These are phyloP conservation scores for Quercus parvula DNA, from an alignment of 306 rosid species.

Conservation along the genomic window DNA sequence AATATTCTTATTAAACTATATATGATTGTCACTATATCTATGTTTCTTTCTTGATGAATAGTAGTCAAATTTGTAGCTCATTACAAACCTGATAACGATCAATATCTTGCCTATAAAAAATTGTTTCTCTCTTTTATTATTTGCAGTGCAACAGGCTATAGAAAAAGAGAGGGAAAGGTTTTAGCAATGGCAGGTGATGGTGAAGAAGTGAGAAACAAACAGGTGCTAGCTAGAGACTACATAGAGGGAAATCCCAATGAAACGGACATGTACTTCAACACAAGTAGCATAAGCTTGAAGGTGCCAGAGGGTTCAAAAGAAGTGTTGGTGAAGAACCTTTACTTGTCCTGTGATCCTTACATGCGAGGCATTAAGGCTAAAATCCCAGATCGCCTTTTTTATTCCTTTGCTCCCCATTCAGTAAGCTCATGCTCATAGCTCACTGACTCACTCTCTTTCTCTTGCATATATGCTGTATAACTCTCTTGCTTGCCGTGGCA, in stretches of 20 bases:
- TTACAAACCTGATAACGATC: too few species aligned
- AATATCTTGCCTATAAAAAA: too few species aligned
- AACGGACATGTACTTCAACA: conserved; percentile 33
- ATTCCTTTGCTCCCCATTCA: conserved; percentile 38
- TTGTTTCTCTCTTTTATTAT: too few species aligned
- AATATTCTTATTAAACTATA: too few species aligned
- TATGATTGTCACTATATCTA: too few species aligned
- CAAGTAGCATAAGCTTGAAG: conserved; percentile 23
- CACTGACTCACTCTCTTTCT: not conserved
- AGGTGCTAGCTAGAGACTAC: conserved; percentile 31
- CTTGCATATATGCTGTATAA: not conserved
- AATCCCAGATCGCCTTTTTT: not conserved
- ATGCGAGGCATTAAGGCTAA: conserved; percentile 33
- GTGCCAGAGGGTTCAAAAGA: conserved; percentile 35
- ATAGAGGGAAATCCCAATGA: conserved; percentile 41
- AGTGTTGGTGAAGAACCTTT: conserved; percentile 55
- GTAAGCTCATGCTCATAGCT: conserved; percentile 14
- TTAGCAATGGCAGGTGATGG: too few species aligned
- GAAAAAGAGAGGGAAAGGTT: too few species aligned
- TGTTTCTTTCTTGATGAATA: too few species aligned
- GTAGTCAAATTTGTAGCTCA: too few species aligned
- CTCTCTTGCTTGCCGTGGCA: not conserved
- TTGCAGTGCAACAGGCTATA: too few species aligned
- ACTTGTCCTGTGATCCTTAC: conserved; percentile 70
- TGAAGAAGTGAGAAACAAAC: conserved; percentile 13